Base-by-base conservation (phyloP, 805 yeast genomes). In the Candida chauliodis region DNA sequence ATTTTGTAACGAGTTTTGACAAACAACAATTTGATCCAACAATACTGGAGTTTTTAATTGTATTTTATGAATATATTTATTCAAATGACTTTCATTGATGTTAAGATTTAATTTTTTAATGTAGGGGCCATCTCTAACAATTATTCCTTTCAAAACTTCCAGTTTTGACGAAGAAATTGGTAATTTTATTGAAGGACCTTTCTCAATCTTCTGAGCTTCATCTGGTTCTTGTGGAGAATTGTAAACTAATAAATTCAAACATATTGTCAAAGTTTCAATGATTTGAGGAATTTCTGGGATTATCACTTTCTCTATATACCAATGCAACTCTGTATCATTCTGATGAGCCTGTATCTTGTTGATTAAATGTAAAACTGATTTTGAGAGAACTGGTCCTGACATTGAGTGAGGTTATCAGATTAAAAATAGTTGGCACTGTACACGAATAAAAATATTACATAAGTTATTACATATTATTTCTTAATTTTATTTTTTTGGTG, bases 71-170 rank as follows among this genome's bases (percentile, higher is more conserved):
- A 75, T 48, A 40, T 53, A 53, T 43, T 63, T 55, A 46, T 55
- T 66, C 44, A 63, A 61, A 41, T 53, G 58, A 39, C 60, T 72
- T 49, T 69, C 76, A 46, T 64, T 69, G 38, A 73, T 53, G 36
- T 49, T 50, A 40, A 59, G 71, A 37, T 68, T 69, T 43, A 81
- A 53, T 21, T 73, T 74, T 1, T 73, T 63, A 4, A 83, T 62
- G 43, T 71, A 70, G 9, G 73, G 68, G 5, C 81, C 80, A 37
- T 67, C 71, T 36, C 90, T 56, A 0, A 76, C 73, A 0, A 82
- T 54, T 1, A 78, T 66, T 0, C 91, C 91, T 43, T 80, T 79
- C 11, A 81, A 56, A 2, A 67, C 58, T 41, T 79, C 83, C 40
- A 74, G 71, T 38, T 79, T 73, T 11, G 69, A 61, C 0, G 79